Base-by-base conservation (phyloP, 208 protist genomes). In the Leishmania amazonensis region DNA sequence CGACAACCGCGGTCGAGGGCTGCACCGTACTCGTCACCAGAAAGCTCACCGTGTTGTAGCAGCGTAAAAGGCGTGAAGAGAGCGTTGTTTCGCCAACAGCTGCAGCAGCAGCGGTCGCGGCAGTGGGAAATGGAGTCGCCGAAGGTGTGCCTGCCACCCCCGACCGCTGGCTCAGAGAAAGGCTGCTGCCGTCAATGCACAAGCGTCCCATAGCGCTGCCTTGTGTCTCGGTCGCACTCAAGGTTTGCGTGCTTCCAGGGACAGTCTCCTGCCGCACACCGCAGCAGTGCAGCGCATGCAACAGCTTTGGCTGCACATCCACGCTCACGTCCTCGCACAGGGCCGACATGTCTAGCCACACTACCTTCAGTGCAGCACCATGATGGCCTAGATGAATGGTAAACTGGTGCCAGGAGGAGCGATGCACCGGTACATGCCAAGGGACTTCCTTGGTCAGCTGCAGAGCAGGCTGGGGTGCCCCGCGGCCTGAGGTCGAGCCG, bases 1-100 rank as follows among this genome's bases (percentile, higher is more conserved):
- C 89, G 3, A 97, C 85, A 38, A 89, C 85, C 45, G 84, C 88
- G 28, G 89, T 83, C n/a, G 90, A 89, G 17, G 89, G 87, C 77
- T 85, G 86, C 45, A 93, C 78, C 40, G 57, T 79, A 79, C 80
- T 85, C 17, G 90, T 87, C 35, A 89, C 81, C 21, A 86, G 54
- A 35, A 88, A 83, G 70, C 65, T 75, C 1, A 86, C 75, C 49
- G 24, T 21, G 42, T 80, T 76, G 83, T 86, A 86, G 75, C 83
- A 86, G 53, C 62, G 45, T 21, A 15, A n/a, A 38, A n/a, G 15
- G 5, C 5, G 42, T 31, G 28, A 67, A 35, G 58, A 71, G 21
- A 38, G 28, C 3, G 19, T 28, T 40, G 76, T 8, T n/a, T 21
- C 53, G 19, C n/a, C 54, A 3, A 13, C 35, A 21, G 51, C 54